phyloP scores from a whole-genome alignment of 345 rosid species.

The Hypericum androsaemum region DNA sequence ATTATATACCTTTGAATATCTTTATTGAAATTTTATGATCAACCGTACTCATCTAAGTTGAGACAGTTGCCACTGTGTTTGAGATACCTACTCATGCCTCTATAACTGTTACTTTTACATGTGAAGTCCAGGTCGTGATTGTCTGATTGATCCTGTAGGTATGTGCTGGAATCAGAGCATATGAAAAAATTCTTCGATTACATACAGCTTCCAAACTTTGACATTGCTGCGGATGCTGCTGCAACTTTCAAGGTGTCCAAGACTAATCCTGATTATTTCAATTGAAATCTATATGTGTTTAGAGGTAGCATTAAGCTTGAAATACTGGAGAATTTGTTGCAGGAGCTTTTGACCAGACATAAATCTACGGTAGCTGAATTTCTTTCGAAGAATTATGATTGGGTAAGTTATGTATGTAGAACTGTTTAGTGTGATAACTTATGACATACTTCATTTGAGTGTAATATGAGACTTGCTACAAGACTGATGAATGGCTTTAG shows the following conservation, averaged over 20 bases:
- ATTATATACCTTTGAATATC: too few relatives aligned
- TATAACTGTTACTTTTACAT: background rate
- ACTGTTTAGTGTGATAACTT: background rate
- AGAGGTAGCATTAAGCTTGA: constrained; percentile 9
- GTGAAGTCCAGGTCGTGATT: background rate
- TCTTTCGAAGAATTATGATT: constrained; percentile 81
- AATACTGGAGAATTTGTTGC: constrained; percentile 19
- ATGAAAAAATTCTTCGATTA: constrained; percentile 83
- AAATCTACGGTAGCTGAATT: constrained; percentile 97
- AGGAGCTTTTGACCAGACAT: constrained; percentile 95
- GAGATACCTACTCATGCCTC: background rate
- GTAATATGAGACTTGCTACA: too few relatives aligned
- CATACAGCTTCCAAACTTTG: constrained; percentile 94
- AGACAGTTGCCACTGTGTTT: too few relatives aligned
- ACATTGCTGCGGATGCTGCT: constrained; percentile 97
- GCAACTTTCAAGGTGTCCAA: constrained; percentile 81
- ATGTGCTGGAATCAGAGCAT: constrained; percentile 76
- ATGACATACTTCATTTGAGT: too few relatives aligned
- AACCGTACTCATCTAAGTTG: too few relatives aligned
- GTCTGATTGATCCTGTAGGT: constrained; percentile 36
- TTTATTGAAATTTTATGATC: too few relatives aligned
- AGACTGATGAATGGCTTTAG: too few relatives aligned
- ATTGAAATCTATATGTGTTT: background rate
- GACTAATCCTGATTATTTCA: background rate
- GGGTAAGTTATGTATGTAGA: constrained; percentile 39